Evolutionary conservation across 2,329 filamentous ascomycete species (phyloP), one percentile per base, ranked within the genome.

Genomic region (Pestalotiopsis sp.): DNA sequence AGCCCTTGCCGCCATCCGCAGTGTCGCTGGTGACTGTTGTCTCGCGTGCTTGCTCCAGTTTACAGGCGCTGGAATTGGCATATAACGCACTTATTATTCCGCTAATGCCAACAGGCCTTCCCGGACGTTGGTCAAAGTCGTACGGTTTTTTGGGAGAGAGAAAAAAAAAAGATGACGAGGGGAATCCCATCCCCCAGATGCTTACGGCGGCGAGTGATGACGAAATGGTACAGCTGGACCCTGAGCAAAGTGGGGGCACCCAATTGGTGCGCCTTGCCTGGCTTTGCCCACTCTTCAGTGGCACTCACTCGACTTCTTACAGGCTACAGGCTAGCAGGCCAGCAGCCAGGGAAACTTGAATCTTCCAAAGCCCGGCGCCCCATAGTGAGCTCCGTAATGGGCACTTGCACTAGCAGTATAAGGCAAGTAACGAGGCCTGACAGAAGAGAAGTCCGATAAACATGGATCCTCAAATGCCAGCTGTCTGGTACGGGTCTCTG

Each of bases 171-270:
- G 45, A n/a, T 17, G 57, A 36, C 23, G 57, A 27, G 57, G 57
- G 57, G 27, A 59, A 27, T 36, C 57, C 14, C 45, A 17, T 52
- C 45, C 9, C 20, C 17, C 45, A 9, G 2, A 23, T n/a, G 45
- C 38, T 64, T 57, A 61, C 27, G 58, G 66, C 66, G 66, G 66
- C 66, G 58, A 67, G 58, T 67, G 59, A 67, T 67, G 66, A 67
- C 66, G 66, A 67, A 62, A 67, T 67, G n/a, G 58, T 38, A 67
- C 66, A 67, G 58, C 45, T 67, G 66, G 59, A 67, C 66, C 59
- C 65, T 67, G 52, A 45, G n/a, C 25, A 56, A 12, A 23, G 17
- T 27, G 64, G 52, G 20, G 23, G 6, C 38, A 52, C 62, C 23
- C n/a, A 6, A 11, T 31, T 31, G 31, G 31, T 31, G 31, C 31